Percentiles rank a stretch among this genome's conserved stretches.
Conservation (phyloP, 768 basidiomycete species). For the Multifurca ochricompacta region DNA sequence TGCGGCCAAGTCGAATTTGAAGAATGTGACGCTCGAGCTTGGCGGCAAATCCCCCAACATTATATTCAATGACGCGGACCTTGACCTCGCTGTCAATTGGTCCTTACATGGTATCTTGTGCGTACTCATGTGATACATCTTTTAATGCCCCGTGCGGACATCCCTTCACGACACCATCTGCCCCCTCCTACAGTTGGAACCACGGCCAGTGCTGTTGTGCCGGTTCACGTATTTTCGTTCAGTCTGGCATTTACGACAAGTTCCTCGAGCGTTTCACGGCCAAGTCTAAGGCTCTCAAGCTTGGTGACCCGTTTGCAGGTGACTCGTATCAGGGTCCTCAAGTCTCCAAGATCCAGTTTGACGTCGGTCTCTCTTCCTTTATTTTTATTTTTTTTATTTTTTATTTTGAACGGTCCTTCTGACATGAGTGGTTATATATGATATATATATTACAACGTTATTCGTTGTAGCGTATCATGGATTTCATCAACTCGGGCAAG, state of each 20-base stretch:
- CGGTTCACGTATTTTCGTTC: slow-evolving; percentile 77
- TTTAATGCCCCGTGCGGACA: background rate
- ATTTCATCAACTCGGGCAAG: slow-evolving; percentile 54
- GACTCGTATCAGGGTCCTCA: slow-evolving; percentile 68
- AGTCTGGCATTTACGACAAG: slow-evolving; percentile 68
- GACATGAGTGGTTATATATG: background rate
- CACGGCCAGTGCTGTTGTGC: slow-evolving; percentile 76
- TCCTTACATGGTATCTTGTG: slow-evolving; percentile 51
- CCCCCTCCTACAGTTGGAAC: no score
- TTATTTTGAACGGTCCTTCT: no score
- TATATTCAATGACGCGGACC: slow-evolving; percentile 53
- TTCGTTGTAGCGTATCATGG: slow-evolving; percentile 53
- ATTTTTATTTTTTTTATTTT: no score
- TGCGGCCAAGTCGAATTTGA: slow-evolving; percentile 53
- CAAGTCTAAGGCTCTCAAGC: slow-evolving; percentile 44
- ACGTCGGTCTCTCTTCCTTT: slow-evolving; percentile 36
- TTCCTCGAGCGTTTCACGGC: slow-evolving; percentile 56
- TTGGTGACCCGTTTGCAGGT: slow-evolving; percentile 62
- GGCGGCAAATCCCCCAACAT: slow-evolving; percentile 57
- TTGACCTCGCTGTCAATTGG: slow-evolving; percentile 52
- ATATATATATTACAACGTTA: no score
- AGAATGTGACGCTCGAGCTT: slow-evolving; percentile 62
- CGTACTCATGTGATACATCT: slow-evolving; percentile 16
- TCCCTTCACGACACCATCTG: no score
- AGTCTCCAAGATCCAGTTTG: slow-evolving; percentile 65